Conservation (phyloP, 2,329 filamentous ascomycete species). For the Calonectria pseudoreteaudii region DNA sequence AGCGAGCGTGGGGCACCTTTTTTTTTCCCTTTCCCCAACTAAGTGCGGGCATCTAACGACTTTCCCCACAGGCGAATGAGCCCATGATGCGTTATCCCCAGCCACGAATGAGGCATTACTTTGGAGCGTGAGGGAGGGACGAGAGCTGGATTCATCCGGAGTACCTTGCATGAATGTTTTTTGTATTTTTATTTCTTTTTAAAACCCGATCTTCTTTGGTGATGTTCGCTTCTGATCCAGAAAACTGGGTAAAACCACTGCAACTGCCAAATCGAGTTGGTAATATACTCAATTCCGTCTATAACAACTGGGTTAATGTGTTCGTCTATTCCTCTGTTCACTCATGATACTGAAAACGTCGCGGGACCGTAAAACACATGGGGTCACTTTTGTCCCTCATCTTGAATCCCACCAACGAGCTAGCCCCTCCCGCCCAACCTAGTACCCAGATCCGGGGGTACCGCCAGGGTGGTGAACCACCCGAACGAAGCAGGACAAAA, state of each 20-base stretch:
- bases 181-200: background rate
- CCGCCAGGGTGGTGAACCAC: slow-evolving; percentile 2
- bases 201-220: background rate
- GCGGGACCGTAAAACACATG: background rate
- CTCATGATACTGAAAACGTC: background rate
- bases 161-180: background rate
- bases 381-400: background rate
- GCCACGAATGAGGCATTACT: slow-evolving; percentile 20
- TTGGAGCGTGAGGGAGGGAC: background rate
- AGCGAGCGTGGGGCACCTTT: slow-evolving; percentile 15
- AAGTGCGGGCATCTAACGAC: background rate
- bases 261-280: background rate
- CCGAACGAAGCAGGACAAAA: background rate
- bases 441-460: slow-evolving; percentile 17
- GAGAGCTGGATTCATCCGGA: background rate
- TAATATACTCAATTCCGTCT: background rate
- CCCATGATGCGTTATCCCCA: slow-evolving; percentile 2
- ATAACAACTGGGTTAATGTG: background rate
- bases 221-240: too few species aligned
- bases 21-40: background rate
- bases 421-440: background rate
- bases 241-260: background rate
- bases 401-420: background rate
- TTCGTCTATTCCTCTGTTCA: background rate
- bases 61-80: slow-evolving; percentile 6